Percentiles rank a stretch among this genome's conserved stretches.
These are phyloP conservation scores for Pseudotsuga menziesii DNA, from an alignment of 75 land plant species.

Conservation along the genomic window DNA sequence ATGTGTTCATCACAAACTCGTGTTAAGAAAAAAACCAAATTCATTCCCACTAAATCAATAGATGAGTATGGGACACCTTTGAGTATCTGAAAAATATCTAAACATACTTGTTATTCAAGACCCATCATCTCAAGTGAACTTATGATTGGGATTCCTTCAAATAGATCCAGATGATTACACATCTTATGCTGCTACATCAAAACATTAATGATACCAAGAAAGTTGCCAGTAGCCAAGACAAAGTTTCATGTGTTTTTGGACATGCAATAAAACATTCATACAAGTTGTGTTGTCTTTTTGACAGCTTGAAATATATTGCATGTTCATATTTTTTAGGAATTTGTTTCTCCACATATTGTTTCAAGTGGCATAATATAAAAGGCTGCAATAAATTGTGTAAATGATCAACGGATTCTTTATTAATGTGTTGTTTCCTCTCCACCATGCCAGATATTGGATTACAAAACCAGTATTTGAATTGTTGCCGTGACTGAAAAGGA, in stretches of 20 bases:
- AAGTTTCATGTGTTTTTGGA: conserved; percentile 95
- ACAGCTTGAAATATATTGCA: conserved; percentile 83
- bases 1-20: conserved; percentile 64
- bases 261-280: conserved; percentile 99
- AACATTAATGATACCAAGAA: conserved; percentile 88
- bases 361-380: conserved; percentile 83
- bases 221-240: conserved; percentile 87
- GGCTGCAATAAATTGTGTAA: conserved; percentile 98
- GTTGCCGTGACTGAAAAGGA: conserved; percentile 94
- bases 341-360: conserved; percentile 99
- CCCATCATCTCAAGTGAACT: conserved; percentile 94
- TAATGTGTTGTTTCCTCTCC: conserved; percentile 91
- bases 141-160: conserved; percentile 95
- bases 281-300: conserved; percentile 83
- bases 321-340: conserved; percentile 90
- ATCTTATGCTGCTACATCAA: conserved; percentile 98
- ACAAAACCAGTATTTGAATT: conserved; percentile 98
- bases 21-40: conserved; percentile 60
- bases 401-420: conserved; percentile 89
- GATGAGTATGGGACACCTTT: conserved; percentile 39
- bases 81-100: conserved; percentile 43
- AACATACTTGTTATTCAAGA: conserved; percentile 71
- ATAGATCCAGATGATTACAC: conserved; percentile 98
- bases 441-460: conserved; percentile 98
- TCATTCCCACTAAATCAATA: conserved; percentile 43